Base-by-base conservation (phyloP, 1,284 basidiomycete species). In the Moesziomyces parantarcticus region DNA sequence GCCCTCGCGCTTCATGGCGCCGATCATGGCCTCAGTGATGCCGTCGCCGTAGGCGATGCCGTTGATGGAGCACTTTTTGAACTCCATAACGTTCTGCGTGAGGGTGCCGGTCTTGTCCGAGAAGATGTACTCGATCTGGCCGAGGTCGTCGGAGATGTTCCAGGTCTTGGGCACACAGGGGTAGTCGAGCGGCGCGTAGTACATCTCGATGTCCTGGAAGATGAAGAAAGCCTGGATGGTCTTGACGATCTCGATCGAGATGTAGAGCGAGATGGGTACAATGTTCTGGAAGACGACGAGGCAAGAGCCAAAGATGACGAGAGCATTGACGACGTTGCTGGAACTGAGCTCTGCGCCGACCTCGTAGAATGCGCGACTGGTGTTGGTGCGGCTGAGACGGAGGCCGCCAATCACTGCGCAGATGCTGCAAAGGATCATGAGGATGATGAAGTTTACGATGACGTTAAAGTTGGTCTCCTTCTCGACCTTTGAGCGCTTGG, bases 391-490 rank as follows among this genome's bases (percentile, higher is more conserved):
- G 21, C 87, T 87, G 63, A 92, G 89, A 75, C 90, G 88, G 53
- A 92, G 82, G 0, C 93, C 94, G 77, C 89, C 92, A 75, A 90
- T 88, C 63, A 93, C 87, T 1, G 89, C 92, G 50, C 82, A 83
- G 1, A 90, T 87, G 36, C 90, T 84, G 84, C 94, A 97, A 87
- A 98, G 92, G 43, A 88, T 57, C 47, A 91, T 84, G 55, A 98
- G 87, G 60, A 97, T 85, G 55, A 89, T 85, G 81, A 98, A 97
- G 85, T 98, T 98, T 87, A 96, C 92, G 55, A 95, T 86, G 75
- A 98, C 95, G 83, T 97, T 97, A 88, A 94, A 96, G 84, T 97
- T 97, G n/a, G 96, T 98, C 87, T 98, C 95, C 86, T 90, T 92
- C 86, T 97, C 94, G 81, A 98, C 97, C 87, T 97, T 97, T 79